Conservation (phyloP, 352 stramenopile species). For the Globisporangium solare region DNA sequence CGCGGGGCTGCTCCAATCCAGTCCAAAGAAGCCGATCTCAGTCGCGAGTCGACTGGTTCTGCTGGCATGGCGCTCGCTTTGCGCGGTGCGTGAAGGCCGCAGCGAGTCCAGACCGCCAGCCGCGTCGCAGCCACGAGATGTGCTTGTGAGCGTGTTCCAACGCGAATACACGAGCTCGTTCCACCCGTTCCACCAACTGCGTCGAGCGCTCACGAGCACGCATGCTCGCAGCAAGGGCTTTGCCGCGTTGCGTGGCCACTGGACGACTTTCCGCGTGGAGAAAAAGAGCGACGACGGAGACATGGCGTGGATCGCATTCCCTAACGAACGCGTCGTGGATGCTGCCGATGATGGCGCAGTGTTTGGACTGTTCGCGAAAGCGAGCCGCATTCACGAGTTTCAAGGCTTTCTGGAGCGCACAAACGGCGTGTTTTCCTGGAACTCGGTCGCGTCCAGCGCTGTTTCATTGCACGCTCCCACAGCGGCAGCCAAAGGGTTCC, state of each 20-base stretch:
- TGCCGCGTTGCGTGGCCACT: conserved; percentile 17
- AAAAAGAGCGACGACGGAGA: background rate
- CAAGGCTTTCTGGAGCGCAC: background rate
- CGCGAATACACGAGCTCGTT: conserved; percentile 33
- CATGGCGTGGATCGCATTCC: conserved; percentile 25
- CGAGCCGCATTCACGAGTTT: conserved; percentile 21
- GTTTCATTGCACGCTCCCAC: too few species aligned
- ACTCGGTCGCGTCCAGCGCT: background rate
- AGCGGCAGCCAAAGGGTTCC: too few species aligned
- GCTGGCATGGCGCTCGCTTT: conserved; percentile 25
- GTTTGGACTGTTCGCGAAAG: conserved; percentile 23
- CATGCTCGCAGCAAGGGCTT: conserved; percentile 19
- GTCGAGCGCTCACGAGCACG: conserved; percentile 16
- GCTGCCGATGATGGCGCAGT: background rate
- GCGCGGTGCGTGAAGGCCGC: background rate
- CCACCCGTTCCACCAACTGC: conserved; percentile 52
- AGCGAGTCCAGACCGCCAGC: background rate
- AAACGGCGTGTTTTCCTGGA: conserved; percentile 1
- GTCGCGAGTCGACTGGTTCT: conserved; percentile 33
- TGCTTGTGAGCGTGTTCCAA: conserved; percentile 14
- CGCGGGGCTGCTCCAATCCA: conserved; percentile 17
- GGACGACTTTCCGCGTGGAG: conserved; percentile 18
- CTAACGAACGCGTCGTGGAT: background rate
- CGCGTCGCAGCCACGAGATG: background rate
- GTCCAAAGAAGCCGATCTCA: conserved; percentile 10